A percentile compares a stretch with the other conserved stretches of the same genome.
phyloP scores from a whole-genome alignment of 345 rosid genomes.

The Pugionium dolabratum region DNA sequence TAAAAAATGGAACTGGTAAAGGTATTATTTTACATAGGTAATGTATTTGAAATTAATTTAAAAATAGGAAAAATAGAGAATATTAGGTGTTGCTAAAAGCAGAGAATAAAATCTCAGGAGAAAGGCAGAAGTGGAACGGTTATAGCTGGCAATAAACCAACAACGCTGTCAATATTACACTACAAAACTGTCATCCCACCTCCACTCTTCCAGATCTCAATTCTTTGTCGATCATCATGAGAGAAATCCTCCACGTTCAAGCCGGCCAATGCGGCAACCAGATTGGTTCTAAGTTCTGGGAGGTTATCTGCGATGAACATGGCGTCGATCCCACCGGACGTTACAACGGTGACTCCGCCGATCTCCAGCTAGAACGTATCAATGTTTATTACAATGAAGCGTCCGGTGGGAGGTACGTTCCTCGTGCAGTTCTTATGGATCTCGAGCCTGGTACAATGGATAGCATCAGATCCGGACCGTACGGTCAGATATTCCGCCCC shows the following conservation, averaged over 20 bases:
- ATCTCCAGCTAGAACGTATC: slow-evolving; percentile 84
- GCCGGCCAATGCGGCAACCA: slow-evolving; percentile 99
- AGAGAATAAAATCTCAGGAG: background rate
- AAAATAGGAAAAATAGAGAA: background rate
- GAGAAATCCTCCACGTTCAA: slow-evolving; percentile 94
- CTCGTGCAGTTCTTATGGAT: slow-evolving; percentile 97
- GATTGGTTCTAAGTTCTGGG: slow-evolving; percentile 98
- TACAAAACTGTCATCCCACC: slow-evolving; percentile 39
- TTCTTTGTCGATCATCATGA: slow-evolving; percentile 44
- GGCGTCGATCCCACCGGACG: slow-evolving; percentile 87
- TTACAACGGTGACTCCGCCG: slow-evolving; percentile 64
- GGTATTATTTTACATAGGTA: no score
- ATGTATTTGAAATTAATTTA: no score
- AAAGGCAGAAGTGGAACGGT: slow-evolving; percentile 20
- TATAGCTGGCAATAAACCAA: slow-evolving; percentile 35
- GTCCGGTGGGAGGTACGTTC: slow-evolving; percentile 88
- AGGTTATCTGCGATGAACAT: slow-evolving; percentile 94
- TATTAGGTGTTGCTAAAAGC: background rate
- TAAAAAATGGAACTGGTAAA: no score
- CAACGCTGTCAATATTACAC: slow-evolving; percentile 35
- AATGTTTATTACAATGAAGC: slow-evolving; percentile 95
- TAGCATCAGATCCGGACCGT: slow-evolving; percentile 90
- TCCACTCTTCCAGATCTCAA: background rate
- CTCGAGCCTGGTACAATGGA: slow-evolving; percentile 99
- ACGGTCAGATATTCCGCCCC: slow-evolving; percentile 32